Conservation (phyloP, 176 grass and related monocot genomes). For the Calamus simplicifolius region DNA sequence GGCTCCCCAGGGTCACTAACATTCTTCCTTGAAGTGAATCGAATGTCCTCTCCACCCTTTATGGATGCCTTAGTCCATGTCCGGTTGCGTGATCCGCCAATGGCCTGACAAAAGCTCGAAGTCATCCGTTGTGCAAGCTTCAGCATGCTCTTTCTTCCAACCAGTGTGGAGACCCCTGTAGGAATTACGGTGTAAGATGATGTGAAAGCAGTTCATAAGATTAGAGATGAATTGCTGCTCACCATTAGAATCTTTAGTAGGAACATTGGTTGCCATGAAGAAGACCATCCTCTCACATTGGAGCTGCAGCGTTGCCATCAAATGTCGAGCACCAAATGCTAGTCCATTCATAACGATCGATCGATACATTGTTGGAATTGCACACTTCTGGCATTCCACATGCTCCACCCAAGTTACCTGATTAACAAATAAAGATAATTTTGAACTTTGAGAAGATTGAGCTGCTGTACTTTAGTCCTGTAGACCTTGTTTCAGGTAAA, state of each 20-base stretch:
- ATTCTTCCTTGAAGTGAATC: slow-evolving; percentile 37
- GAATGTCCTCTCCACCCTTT: slow-evolving; percentile 31
- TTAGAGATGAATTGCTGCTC: not conserved
- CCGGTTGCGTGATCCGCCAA: slow-evolving; percentile 32
- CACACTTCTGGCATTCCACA: slow-evolving; percentile 32
- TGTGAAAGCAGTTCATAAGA: not conserved
- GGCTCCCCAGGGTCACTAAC: slow-evolving; percentile 56
- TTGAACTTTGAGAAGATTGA: too few species aligned
- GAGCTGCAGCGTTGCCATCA: slow-evolving; percentile 57
- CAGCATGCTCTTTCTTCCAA: slow-evolving; percentile 77
- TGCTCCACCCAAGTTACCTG: slow-evolving; percentile 78
- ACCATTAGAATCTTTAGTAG: slow-evolving; percentile 55
- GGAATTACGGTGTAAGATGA: not conserved
- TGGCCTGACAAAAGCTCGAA: slow-evolving; percentile 35
- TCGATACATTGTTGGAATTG: slow-evolving; percentile 35
- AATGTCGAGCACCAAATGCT: slow-evolving; percentile 73
- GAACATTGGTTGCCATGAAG: slow-evolving; percentile 75
- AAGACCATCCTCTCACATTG: slow-evolving; percentile 76
- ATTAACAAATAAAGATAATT: not conserved
- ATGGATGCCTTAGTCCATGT: slow-evolving; percentile 28
- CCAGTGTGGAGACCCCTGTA: slow-evolving; percentile 54
- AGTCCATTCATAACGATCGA: slow-evolving; percentile 31
- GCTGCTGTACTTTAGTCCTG: too few species aligned
- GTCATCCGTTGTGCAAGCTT: slow-evolving; percentile 67
- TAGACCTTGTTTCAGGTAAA: too few species aligned